A percentile compares a stretch with the other conserved stretches of the same genome.
These are phyloP conservation scores for Apiospora saccharicola DNA, from an alignment of 2,329 filamentous ascomycete genomes.

Conservation along the genomic window DNA sequence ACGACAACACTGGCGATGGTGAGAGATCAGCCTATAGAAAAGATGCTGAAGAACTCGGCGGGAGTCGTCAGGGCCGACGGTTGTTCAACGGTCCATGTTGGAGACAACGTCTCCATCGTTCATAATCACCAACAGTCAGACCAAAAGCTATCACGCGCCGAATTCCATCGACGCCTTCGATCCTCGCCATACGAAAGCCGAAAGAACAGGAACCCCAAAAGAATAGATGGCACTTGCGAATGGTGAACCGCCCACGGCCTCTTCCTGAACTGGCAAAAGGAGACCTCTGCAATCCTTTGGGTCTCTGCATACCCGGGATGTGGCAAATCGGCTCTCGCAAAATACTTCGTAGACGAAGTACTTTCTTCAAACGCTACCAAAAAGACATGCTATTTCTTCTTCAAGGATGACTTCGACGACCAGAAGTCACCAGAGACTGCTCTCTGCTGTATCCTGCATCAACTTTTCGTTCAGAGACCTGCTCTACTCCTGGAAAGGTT, in stretches of 20 bases:
- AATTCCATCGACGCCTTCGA: background rate
- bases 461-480: conserved; percentile 42
- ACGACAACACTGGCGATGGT: background rate
- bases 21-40: background rate
- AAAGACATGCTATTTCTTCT: conserved; percentile 52
- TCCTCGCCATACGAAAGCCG: conserved; percentile 29
- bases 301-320: conserved; percentile 53
- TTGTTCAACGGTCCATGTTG: conserved; percentile 7
- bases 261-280: conserved; percentile 32
- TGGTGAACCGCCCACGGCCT: conserved; percentile 30
- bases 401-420: conserved; percentile 49
- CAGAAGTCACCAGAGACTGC: conserved; percentile 42
- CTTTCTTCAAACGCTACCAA: conserved; percentile 32
- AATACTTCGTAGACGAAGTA: conserved; percentile 43
- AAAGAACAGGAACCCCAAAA: conserved; percentile 31
- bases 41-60: background rate
- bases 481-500: conserved; percentile 35
- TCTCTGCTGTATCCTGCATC: conserved; percentile 47
- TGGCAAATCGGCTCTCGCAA: conserved; percentile 53
- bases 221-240: conserved; percentile 30
- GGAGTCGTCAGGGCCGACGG: conserved; percentile 7
- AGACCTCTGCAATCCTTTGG: conserved; percentile 39
- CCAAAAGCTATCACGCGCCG: background rate
- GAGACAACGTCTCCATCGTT: background rate
- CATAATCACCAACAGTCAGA: background rate